Evolutionary conservation across 208 protist genomes (phyloP), one percentile per base, ranked within the genome.

Genomic region (Trypanosoma congolense): DNA sequence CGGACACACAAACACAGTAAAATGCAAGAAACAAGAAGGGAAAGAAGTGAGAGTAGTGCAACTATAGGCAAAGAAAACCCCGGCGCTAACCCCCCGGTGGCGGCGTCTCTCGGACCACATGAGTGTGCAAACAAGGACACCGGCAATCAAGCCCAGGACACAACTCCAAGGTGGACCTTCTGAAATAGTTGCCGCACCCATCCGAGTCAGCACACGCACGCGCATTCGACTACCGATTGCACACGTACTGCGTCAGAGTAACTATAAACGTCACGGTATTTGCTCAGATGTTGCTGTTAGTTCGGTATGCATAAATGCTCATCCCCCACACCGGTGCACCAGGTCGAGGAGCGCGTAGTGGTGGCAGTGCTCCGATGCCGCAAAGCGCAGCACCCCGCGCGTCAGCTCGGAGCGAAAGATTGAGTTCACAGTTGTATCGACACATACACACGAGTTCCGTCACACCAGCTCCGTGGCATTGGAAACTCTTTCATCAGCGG

Each of bases 121-220:
- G 48, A 57, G 48, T 63, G 49, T 62, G 44, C 57, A 62, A 42
- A 60, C 21, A 53, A 59, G 57, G 50, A 49, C 65, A 36, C 50
- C 22, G 24, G 55, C 16, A 50, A 10, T 22, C 12, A 16, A 40
- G 41, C 18, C 44, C 56, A 51, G 40, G 60, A 66, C 60, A 66
- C 60, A 66, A 66, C 60, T 66, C 60, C 60, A 66, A 61, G 25
- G 60, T 61, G 60, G 52, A 42, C 60, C 60, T 66, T 42, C 19
- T 24, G 12, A 8, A 21, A 46, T 12, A 12, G 33, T 38, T 38
- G 12, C 33, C 28, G 25, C 21, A 21, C 10, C 44, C 22, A 49
- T 24, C 12, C 26, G n/a, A n/a, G n/a, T n/a, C n/a, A n/a, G n/a
- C n/a, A n/a, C n/a, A n/a, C n/a, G n/a, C n/a, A n/a, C n/a, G n/a